These are phyloP conservation scores for Trypanosoma cruzi DNA, from an alignment of 208 protist genomes.

Conservation along the genomic window DNA sequence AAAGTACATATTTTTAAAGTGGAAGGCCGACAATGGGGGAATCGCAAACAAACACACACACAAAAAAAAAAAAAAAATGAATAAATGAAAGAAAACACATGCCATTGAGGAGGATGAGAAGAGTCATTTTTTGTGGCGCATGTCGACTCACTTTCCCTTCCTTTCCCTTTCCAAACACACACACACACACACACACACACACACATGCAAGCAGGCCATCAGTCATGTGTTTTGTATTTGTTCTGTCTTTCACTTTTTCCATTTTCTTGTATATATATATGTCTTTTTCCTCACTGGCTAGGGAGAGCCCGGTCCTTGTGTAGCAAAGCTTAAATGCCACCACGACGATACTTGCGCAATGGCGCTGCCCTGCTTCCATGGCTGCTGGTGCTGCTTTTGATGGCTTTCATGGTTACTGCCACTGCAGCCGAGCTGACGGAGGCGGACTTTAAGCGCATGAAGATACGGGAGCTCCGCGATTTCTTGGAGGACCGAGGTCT, in stretches of 20 bases:
- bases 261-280: not conserved
- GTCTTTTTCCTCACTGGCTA: not conserved
- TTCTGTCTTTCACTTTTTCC: not conserved
- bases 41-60: not conserved
- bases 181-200: no score
- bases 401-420: not conserved
- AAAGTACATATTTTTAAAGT: no score
- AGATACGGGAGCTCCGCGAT: conserved; percentile 81
- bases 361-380: not conserved
- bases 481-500: conserved; percentile 83
- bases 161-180: no score
- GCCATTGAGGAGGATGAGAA: not conserved
- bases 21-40: not conserved
- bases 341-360: not conserved
- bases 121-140: no score
- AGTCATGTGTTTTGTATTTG: not conserved
- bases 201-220: no score
- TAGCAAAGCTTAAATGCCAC: not conserved
- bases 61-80: conserved; percentile 5
- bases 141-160: no score
- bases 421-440: conserved; percentile 35
- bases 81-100: not conserved
- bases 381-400: not conserved
- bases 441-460: conserved; percentile 86
- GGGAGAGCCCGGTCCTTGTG: not conserved